Evolutionary conservation across 108 stramenopile species (phyloP).

Genomic region (Stephanodiscus minutulus): DNA sequence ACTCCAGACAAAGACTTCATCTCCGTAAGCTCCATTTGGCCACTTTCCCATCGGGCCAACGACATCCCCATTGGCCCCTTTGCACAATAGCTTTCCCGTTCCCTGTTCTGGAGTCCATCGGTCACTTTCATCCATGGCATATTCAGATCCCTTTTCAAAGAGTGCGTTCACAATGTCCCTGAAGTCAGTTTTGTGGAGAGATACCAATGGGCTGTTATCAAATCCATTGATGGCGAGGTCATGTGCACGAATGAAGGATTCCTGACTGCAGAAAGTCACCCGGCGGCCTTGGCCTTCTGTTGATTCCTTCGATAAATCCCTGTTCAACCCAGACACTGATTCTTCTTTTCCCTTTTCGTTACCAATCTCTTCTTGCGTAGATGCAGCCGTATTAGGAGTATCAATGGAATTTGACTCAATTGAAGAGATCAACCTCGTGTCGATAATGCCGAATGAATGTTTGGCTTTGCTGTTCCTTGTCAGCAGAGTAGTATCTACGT

Average conservation of each 20-base stretch:
- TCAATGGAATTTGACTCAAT: slow-evolving; percentile 13
- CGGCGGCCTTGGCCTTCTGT: neutral
- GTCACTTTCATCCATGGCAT: slow-evolving; percentile 63
- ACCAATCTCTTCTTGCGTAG: slow-evolving; percentile 15
- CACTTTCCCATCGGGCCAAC: slow-evolving; percentile 38
- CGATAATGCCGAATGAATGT: neutral
- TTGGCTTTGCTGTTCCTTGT: slow-evolving; percentile 22
- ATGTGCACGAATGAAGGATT: slow-evolving; percentile 47
- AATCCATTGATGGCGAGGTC: slow-evolving; percentile 23
- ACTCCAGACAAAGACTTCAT: slow-evolving; percentile 46
- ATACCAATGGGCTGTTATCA: slow-evolving; percentile 16
- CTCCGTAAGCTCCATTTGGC: slow-evolving; percentile 44
- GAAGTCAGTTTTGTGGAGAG: slow-evolving; percentile 17
- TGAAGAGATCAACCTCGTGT: neutral
- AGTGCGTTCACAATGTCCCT: slow-evolving; percentile 48
- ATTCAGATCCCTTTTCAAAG: slow-evolving; percentile 47
- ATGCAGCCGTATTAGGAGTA: slow-evolving; percentile 35
- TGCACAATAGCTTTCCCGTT: slow-evolving; percentile 49
- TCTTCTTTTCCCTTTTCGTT: neutral
- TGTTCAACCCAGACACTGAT: neutral
- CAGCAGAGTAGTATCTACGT: slow-evolving; percentile 29
- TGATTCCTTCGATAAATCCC: neutral
- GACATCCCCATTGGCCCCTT: slow-evolving; percentile 26
- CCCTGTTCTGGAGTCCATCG: slow-evolving; percentile 59
- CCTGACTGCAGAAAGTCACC: slow-evolving; percentile 23